Base-by-base conservation (phyloP, 768 basidiomycete species). In the Xerocomellus dryophilus region DNA sequence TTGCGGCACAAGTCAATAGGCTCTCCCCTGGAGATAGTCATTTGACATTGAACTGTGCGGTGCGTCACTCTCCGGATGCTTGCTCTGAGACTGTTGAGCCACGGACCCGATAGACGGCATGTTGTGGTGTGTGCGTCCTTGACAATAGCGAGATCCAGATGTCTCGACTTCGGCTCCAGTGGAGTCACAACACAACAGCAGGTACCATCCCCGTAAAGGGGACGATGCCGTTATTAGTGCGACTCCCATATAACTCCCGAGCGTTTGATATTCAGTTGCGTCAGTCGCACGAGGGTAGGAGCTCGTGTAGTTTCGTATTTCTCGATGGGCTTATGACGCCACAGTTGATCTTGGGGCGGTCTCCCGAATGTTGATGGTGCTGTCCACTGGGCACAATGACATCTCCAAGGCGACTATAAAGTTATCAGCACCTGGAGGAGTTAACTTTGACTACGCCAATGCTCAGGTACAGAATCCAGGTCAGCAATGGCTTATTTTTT, bases 361-460 rank as follows among this genome's bases (percentile, higher is more conserved):
- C 11, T 75, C 84, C 12, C 76, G 69, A 23, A 68, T 90, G 17
- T 74, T 79, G 52, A 70, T 90, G 29, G 71, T 74, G 4, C 47
- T 93, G n/a, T 79, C 76, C 15, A 83, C 85, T 11, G 87, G 91
- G 11, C 78, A 86, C 39, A 93, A 93, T 62, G 69, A 80, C 21
- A 63, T 90, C n/a, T 67, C 73, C 5, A 76, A 75, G 53, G 79
- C 81, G 14, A 77, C 71, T 9, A 59, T 92, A 41, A 80, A 74
- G 45, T 70, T 91, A 20, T 71, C 76, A 18, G 76, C 82, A 4
- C 78, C 83, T 36, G 80, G 79, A 14, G 81, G 83, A 1, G 71
- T 79, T 23, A 63, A 62, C 74, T 88, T 75, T 64, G 69, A 55
- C 71, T 75, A 63, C 50, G 38, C 69, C 34, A 75, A 82, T 21